A percentile compares a stretch with the other conserved stretches of the same genome.
Conservation (phyloP, 768 basidiomycete species). For the Xerocomellus chrysenteron region DNA sequence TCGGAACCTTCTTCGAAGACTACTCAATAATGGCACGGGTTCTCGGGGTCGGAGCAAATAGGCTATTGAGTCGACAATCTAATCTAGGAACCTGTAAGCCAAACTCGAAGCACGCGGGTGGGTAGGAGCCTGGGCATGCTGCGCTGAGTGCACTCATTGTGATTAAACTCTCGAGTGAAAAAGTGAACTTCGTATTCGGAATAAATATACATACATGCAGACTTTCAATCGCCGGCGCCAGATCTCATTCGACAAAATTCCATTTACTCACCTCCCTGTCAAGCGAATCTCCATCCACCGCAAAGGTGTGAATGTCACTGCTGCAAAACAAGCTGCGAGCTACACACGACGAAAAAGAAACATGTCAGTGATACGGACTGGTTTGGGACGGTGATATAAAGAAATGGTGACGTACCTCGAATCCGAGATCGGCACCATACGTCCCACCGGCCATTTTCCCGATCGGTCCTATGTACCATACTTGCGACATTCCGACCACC, state of each 20-base stretch:
- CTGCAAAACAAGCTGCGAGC: slow-evolving; percentile 48
- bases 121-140: too few species aligned
- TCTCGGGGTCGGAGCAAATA: too few species aligned
- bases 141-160: too few species aligned
- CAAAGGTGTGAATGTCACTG: slow-evolving; percentile 45
- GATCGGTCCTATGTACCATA: slow-evolving; percentile 53
- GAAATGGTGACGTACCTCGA: slow-evolving; percentile 40
- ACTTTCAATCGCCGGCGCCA: neutral
- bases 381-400: neutral
- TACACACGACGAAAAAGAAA: slow-evolving; percentile 1
- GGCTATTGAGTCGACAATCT: too few species aligned
- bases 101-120: too few species aligned
- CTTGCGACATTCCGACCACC: slow-evolving; percentile 52
- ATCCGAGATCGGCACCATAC: slow-evolving; percentile 53
- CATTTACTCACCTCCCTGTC: slow-evolving; percentile 26
- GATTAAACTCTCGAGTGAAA: too few species aligned
- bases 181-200: too few species aligned
- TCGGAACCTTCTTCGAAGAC: too few species aligned
- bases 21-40: too few species aligned
- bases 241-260: neutral
- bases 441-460: slow-evolving; percentile 40
- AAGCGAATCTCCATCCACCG: slow-evolving; percentile 49
- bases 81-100: too few species aligned
- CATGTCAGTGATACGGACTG: neutral
- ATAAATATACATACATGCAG: too few species aligned